A percentile compares a stretch with the other conserved stretches of the same genome.
Evolutionary conservation across 2,329 filamentous ascomycete species (phyloP).

Genomic region (Orbilia quercus): DNA sequence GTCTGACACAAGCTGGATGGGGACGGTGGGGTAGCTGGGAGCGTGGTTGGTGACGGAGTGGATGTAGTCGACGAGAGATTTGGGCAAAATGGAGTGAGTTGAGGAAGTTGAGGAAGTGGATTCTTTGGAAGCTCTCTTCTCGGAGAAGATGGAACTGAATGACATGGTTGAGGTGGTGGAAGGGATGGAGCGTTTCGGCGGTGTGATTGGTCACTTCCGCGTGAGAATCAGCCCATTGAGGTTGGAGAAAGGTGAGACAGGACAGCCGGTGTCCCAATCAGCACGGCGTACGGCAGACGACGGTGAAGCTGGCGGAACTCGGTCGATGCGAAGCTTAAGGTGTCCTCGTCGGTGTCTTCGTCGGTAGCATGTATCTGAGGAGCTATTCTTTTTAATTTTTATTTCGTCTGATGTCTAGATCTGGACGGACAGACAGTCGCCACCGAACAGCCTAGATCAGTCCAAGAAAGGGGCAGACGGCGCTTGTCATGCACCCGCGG

Average conservation of each 20-base stretch:
- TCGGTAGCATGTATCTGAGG: constrained; percentile 16
- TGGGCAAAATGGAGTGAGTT: constrained; percentile 50
- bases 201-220: constrained; percentile 51
- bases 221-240: constrained; percentile 54
- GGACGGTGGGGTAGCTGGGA: constrained; percentile 54
- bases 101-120: constrained; percentile 52
- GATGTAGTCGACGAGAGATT: constrained; percentile 54
- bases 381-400: constrained; percentile 26
- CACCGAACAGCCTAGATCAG: constrained; percentile 32
- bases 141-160: constrained; percentile 55
- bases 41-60: constrained; percentile 46
- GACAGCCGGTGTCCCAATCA: constrained; percentile 51
- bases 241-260: constrained; percentile 24
- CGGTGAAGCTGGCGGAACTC: constrained; percentile 1
- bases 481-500: constrained; percentile 54
- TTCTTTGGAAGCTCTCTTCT: constrained; percentile 53
- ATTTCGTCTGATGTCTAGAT: constrained; percentile 54
- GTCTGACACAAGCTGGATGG: constrained; percentile 67
- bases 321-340: constrained; percentile 14
- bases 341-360: constrained; percentile 1
- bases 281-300: constrained; percentile 23
- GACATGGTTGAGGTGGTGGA: constrained; percentile 45
- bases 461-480: constrained; percentile 53
- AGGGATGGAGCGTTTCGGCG: constrained; percentile 34
- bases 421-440: constrained; percentile 26